These are phyloP conservation scores for Viridothelium virens DNA, from an alignment of 495 filamentous ascomycete genomes.

Conservation along the genomic window DNA sequence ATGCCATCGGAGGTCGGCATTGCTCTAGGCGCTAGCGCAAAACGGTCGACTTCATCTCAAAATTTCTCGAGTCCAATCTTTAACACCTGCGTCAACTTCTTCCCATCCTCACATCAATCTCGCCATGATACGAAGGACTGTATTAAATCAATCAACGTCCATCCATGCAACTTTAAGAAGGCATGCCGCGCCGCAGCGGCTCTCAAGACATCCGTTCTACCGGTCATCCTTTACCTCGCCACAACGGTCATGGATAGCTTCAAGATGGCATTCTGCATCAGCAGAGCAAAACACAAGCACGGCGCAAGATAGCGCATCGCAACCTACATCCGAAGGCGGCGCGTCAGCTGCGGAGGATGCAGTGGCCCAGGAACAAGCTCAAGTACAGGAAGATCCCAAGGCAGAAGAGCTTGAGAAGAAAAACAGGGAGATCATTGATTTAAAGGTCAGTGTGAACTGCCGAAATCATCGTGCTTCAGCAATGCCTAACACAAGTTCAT, in stretches of 20 bases:
- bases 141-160: not conserved
- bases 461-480: not conserved
- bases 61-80: not conserved
- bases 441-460: constrained; percentile 58
- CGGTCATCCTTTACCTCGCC: constrained; percentile 12
- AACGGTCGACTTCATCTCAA: not conserved
- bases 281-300: constrained; percentile 15
- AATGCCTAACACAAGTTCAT: constrained; percentile 12
- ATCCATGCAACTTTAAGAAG: not conserved
- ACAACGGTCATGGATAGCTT: constrained; percentile 10
- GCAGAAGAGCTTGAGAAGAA: constrained; percentile 71
- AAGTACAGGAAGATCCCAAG: constrained; percentile 30
- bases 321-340: constrained; percentile 8
- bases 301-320: constrained; percentile 9
- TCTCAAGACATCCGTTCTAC: not conserved
- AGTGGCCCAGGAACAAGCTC: constrained; percentile 12
- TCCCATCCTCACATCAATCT: not conserved
- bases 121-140: constrained; percentile 1
- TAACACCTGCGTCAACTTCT: not conserved
- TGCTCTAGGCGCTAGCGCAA: not conserved
- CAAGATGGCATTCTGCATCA: constrained; percentile 20
- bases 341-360: constrained; percentile 14
- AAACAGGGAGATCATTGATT: constrained; percentile 70
- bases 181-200: not conserved
- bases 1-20: not conserved